Evolutionary conservation across 1,284 basidiomycete genomes (phyloP).

Genomic region (Uromyces viciae-fabae): DNA sequence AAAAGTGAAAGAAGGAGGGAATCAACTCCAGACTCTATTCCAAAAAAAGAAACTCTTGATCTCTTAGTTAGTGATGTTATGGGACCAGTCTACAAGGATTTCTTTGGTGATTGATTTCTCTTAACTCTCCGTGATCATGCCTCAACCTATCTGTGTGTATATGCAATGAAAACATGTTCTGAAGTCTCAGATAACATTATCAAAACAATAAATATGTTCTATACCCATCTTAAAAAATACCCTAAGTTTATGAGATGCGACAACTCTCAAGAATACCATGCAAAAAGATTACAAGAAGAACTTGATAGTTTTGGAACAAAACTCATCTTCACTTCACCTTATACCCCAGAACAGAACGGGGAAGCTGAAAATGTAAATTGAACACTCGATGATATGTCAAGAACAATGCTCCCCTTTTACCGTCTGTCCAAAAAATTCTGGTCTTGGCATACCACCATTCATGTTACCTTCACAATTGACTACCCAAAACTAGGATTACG

Average conservation of each 20-base stretch:
- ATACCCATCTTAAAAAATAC: background rate
- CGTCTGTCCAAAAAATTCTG: background rate
- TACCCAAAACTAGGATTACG: background rate
- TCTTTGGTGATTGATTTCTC: background rate
- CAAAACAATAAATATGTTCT: background rate
- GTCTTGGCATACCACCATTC: background rate
- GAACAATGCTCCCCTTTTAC: background rate
- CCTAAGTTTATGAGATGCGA: background rate
- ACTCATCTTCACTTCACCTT: background rate
- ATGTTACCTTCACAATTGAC: background rate
- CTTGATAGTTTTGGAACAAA: background rate
- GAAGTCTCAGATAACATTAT: background rate
- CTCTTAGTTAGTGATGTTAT: background rate
- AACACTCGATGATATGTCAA: background rate
- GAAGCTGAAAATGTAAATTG: background rate
- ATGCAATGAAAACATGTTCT: background rate
- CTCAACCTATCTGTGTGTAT: background rate
- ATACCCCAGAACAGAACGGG: background rate
- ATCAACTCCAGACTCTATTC: too few species aligned
- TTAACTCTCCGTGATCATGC: background rate
- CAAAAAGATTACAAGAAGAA: background rate
- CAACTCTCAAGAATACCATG: background rate
- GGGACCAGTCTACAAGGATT: constrained; percentile 24
- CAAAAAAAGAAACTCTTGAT: background rate
- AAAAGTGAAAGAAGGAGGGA: too few species aligned